These are phyloP conservation scores for Austropuccinia psidii DNA, from an alignment of 1,284 basidiomycete species.

Conservation along the genomic window DNA sequence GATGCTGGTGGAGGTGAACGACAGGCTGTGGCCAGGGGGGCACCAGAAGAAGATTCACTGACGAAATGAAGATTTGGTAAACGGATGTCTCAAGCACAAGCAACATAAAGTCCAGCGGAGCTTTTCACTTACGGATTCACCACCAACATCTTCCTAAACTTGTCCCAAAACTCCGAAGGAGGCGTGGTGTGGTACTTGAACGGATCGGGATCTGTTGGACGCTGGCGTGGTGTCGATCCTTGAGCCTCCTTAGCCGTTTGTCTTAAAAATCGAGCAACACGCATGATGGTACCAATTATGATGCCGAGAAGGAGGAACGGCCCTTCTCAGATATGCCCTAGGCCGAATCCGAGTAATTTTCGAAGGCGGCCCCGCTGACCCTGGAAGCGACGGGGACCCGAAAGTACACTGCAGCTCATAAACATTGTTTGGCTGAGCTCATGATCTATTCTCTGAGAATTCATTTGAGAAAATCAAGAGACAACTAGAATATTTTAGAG, in stretches of 20 bases:
- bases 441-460: no score
- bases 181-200: constrained; percentile 30
- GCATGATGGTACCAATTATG: no score
- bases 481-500: no score
- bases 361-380: no score
- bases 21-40: constrained; percentile 6
- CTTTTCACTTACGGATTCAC: constrained; percentile 21
- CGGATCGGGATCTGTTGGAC: constrained; percentile 31
- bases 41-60: constrained; percentile 31
- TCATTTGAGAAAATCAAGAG: no score
- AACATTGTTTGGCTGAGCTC: no score
- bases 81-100: background rate
- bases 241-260: constrained; percentile 15
- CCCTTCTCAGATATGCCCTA: no score
- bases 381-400: no score
- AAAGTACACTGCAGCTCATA: no score
- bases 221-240: background rate
- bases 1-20: constrained; percentile 31
- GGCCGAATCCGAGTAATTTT: no score
- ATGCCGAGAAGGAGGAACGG: no score
- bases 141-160: constrained; percentile 20
- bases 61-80: background rate
- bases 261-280: background rate
- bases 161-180: constrained; percentile 26
- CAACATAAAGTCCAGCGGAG: background rate